Evolutionary conservation across 495 filamentous ascomycete genomes (phyloP), one percentile per base, ranked within the genome.

Genomic region (Penicillium herquei): DNA sequence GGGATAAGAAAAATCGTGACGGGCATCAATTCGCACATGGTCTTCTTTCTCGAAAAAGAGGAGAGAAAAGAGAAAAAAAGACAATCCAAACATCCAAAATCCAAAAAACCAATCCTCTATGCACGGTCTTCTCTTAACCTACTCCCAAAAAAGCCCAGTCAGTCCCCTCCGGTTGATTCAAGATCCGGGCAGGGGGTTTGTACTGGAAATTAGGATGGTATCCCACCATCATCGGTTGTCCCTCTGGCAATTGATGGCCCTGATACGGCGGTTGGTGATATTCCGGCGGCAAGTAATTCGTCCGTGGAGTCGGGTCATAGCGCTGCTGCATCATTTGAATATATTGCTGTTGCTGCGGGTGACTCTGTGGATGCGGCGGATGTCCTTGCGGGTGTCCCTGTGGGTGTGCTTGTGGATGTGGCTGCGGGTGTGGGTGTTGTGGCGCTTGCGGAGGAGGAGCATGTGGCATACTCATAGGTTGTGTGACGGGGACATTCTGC

Each of bases 131-230:
- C 33, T 58, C 49, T 74, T 64, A 78, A n/a, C 75, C 73, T 60
- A 77, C 70, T 39, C 75, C 74, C 57, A 78, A 59, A 61, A 76
- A 78, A 11, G 69, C 61, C 73, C 74, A 78, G 64, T 78, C 74
- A 52, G 74, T 77, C 57, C 74, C 75, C 55, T 76, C 75, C 53
- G 70, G 63, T 63, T 74, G 73, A 42, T 71, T 72, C 58, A 78
- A 57, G 39, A 77, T 64, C 45, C 71, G 70, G 51, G 68, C 56
- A 18, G 66, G 66, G 54, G 67, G 59, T 61, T 78, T 78, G 56
- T 68, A 76, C 56, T 72, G 61, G 53, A 67, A 69, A 56, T 65
- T 68, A 31, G 69, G 66, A 54, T 69, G 65, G 53, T 78, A 75
- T 35, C 70, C 58, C 41, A 72, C 59, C 62, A 78, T 70, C 42